Base-by-base conservation (phyloP, 768 basidiomycete species). In the Mycena metata region DNA sequence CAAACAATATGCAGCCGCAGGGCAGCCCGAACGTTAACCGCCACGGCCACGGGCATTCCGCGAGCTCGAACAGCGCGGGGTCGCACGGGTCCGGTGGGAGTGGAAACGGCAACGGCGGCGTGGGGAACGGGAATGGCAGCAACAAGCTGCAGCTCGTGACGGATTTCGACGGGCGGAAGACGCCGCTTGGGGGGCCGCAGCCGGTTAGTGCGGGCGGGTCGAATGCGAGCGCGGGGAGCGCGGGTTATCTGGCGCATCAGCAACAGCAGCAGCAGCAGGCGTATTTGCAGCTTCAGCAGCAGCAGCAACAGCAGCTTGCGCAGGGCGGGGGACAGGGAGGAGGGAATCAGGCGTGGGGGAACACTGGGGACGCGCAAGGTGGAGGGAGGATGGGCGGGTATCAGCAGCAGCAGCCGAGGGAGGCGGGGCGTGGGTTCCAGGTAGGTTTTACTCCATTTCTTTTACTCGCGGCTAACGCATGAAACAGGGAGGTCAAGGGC, bases 101-200 rank as follows among this genome's bases (percentile, higher is more conserved):
- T 59, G 75, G 74, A 3, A 69, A 64, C 54, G 78, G 78, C 5
- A 71, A 70, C 57, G 78, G 78, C 57, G 78, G 78, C 33, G 79
- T 80, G 23, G 51, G 50, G n/a, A 47, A 41, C 23, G 39, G 65
- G 6, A 61, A 49, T 30, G 60, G 35, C 36, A 26, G 35, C 19
- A 77, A 80, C 49, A 82, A 88, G 78, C 76, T 89, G 61, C 88
- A 89, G 72, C 82, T 90, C 57, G 82, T 83, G 50, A 89, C 89
- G 43, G 91, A 93, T 61, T 79, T 89, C 66, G 90, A 91, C 58
- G 90, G 89, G 43, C 88, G 91, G 60, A 89, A 88, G 79, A 90
- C 89, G 9, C 88, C 87, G 15, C 81, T 83, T 30, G 78, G 79
- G 13, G 83, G 83, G 39, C 39, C 3, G 30, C 30, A 30, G 30